A percentile compares a stretch with the other conserved stretches of the same genome.
phyloP scores from a whole-genome alignment of 2,329 filamentous ascomycete species.

The Parasarocladium wereldwijsianum region DNA sequence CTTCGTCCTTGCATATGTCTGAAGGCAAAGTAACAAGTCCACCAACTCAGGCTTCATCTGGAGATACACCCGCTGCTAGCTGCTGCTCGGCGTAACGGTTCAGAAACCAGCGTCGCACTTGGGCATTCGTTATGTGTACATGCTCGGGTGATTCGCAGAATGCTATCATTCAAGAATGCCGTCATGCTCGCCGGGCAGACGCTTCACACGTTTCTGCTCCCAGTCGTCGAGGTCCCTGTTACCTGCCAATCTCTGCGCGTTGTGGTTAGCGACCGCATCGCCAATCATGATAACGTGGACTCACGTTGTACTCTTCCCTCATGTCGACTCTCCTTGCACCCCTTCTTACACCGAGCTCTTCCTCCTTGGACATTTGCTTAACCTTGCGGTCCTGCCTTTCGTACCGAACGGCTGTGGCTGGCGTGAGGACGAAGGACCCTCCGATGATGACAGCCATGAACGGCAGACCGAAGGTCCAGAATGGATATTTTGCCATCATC shows the following conservation, averaged over 20 bases:
- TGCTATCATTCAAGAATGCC: slow-evolving; percentile 44
- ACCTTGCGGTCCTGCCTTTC: slow-evolving; percentile 87
- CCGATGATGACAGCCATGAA: slow-evolving; percentile 83
- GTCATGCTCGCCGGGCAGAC: slow-evolving; percentile 80
- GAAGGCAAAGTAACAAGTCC: not conserved
- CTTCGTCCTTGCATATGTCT: not conserved
- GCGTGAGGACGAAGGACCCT: slow-evolving; percentile 87
- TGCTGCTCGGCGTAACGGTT: not conserved
- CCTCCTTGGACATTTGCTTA: slow-evolving; percentile 68
- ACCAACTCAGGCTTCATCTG: not conserved
- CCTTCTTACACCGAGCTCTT: slow-evolving; percentile 70
- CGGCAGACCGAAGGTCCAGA: slow-evolving; percentile 83
- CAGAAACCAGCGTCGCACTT: not conserved
- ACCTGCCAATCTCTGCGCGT: slow-evolving; percentile 76
- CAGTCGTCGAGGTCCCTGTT: slow-evolving; percentile 78
- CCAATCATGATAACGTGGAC: slow-evolving; percentile 18
- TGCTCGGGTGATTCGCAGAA: not conserved
- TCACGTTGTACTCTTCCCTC: slow-evolving; percentile 75
- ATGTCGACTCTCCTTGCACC: slow-evolving; percentile 58
- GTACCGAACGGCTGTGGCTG: slow-evolving; percentile 84
- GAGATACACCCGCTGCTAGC: not conserved
- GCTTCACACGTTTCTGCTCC: slow-evolving; percentile 90
- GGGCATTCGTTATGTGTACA: slow-evolving; percentile 1
- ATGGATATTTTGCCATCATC: slow-evolving; percentile 64
- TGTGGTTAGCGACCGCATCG: no score